Conservation (phyloP, 2,329 filamentous ascomycete genomes). For the Botrytis tulipae region DNA sequence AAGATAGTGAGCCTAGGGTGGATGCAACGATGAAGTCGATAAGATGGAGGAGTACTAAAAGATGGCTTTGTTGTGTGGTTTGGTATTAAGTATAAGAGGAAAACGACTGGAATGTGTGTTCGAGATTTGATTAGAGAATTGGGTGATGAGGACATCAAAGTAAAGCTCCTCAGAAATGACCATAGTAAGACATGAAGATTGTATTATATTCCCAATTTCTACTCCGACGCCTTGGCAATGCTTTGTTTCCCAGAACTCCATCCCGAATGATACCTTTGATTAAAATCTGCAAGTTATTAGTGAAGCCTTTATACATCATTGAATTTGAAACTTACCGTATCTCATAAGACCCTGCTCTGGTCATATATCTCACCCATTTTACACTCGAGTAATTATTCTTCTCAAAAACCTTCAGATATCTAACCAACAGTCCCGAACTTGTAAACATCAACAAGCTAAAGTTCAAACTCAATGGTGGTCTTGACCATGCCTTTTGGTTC, state of each 20-base stretch:
- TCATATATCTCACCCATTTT: constrained; percentile 99
- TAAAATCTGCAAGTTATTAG: constrained; percentile 27
- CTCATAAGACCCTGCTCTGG: constrained; percentile 93
- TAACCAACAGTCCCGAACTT: constrained; percentile 83
- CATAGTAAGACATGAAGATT: constrained; percentile 16
- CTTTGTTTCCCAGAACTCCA: constrained; percentile 21
- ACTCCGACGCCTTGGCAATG: constrained; percentile 21
- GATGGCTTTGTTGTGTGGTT: neutral
- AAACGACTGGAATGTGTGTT: neutral
- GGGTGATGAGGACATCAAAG: neutral
- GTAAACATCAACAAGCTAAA: constrained; percentile 99
- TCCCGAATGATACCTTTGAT: neutral
- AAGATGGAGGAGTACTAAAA: neutral
- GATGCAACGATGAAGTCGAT: neutral
- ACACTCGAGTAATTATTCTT: constrained; percentile 99
- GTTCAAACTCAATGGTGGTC: constrained; percentile 85
- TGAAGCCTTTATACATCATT: neutral
- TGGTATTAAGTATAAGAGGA: neutral
- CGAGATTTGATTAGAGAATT: neutral
- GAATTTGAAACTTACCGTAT: constrained; percentile 65
- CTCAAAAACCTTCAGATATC: constrained; percentile 98
- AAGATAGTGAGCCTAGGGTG: neutral
- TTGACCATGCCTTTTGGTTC: constrained; percentile 94
- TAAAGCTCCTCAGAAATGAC: neutral
- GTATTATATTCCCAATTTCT: constrained; percentile 19